Evolutionary conservation across 2,329 filamentous ascomycete species (phyloP), one percentile per base, ranked within the genome.

Genomic region (Ceratocystis diversiconidia): DNA sequence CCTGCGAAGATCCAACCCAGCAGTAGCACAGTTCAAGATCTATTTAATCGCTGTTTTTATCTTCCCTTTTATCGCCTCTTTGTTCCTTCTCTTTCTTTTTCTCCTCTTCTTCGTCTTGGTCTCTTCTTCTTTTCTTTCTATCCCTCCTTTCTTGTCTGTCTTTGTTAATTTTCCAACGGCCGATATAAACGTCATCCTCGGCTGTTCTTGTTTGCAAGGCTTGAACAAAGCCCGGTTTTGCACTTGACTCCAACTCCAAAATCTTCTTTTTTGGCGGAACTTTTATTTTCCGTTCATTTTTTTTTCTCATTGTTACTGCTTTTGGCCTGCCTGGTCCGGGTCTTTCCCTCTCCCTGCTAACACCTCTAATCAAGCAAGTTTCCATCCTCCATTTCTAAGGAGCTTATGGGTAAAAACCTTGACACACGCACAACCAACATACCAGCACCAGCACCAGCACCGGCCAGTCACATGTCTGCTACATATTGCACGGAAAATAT

Each of bases 171-270:
- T 15, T 44, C 61, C 61, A 62, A 59, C 55, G 25, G 55, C 32
- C 55, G 55, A 59, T 59, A 59, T 59, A 59, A 59, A 59, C 55
- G 55, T 59, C 55, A 59, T 59, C 55, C 55, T 59, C 55, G 55
- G 55, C 55, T 59, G 55, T 59, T 59, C 28, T 30, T 22, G n/a
- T n/a, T 32, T 30, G 17, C 30, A n/a, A 17, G 15, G 8, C 55
- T 59, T 59, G 28, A 28, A 36, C 48, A 52, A n/a, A 52, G n/a
- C n/a, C 36, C 36, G 12, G 36, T 41, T 41, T 41, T 41, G 36
- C 36, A 12, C 36, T 52, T 8, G n/a, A 19, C 48, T 52, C 48
- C 22, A 30, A 32, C 55, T 59, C 55, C 55, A 59, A 59, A 5
- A 25, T 25, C 17, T 30, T 36, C 22, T 32, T 59, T n/a, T 36